Percentiles rank a stretch among this genome's conserved stretches.
phyloP scores from a whole-genome alignment of 768 basidiomycete species.

The Lactarius akahatsu region DNA sequence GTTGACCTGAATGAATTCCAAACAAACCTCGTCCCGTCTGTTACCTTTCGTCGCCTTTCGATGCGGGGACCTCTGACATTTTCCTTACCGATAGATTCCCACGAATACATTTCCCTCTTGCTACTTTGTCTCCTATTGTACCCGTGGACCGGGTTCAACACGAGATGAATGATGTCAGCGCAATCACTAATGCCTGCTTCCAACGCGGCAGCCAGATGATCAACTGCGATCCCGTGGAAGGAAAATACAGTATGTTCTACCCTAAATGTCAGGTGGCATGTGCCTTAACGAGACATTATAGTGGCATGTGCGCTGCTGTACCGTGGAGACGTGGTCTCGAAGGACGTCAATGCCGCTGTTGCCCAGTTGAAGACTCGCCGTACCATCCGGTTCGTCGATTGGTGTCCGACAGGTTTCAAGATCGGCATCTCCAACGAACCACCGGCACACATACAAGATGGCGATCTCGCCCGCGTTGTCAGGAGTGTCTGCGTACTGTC shows the following conservation, averaged over 20 bases:
- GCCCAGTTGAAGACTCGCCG: constrained; percentile 74
- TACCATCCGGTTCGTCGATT: constrained; percentile 77
- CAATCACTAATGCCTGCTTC: constrained; percentile 73
- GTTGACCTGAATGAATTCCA: constrained; percentile 71
- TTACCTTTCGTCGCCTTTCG: constrained; percentile 22
- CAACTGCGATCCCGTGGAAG: constrained; percentile 75
- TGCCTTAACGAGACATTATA: constrained; percentile 23
- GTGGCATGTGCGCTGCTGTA: constrained; percentile 71
- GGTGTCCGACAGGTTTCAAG: constrained; percentile 81
- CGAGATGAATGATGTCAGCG: constrained; percentile 65
- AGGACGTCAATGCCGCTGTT: constrained; percentile 75
- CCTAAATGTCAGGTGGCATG: not conserved
- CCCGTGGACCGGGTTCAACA: constrained; percentile 60
- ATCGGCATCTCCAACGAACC: constrained; percentile 78
- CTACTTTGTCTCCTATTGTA: constrained; percentile 64
- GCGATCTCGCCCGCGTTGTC: constrained; percentile 73
- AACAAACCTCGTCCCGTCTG: constrained; percentile 60
- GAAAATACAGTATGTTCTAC: constrained; percentile 66
- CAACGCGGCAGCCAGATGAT: constrained; percentile 77
- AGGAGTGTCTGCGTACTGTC: constrained; percentile 77
- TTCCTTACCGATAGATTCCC: constrained; percentile 43
- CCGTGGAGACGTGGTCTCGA: constrained; percentile 75
- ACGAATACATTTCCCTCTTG: constrained; percentile 65
- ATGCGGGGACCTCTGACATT: not conserved
- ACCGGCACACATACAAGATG: constrained; percentile 70